Evolutionary conservation across 768 basidiomycete species (phyloP).

Genomic region (Agaricus bisporus): DNA sequence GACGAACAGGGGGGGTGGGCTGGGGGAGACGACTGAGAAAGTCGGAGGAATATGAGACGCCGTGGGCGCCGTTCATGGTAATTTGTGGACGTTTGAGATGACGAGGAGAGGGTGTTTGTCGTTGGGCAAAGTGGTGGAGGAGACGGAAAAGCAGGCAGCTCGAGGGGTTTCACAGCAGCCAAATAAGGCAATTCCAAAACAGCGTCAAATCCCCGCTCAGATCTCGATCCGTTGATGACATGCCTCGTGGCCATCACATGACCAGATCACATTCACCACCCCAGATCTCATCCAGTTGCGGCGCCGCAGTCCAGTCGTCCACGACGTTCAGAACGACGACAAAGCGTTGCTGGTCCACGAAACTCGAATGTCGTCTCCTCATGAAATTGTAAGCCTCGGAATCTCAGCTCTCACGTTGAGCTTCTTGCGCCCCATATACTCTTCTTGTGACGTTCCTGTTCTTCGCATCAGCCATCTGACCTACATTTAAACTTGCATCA

Average conservation of each 20-base stretch:
- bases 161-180: constrained; percentile 5
- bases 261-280: background rate
- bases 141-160: background rate
- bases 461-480: constrained; percentile 10
- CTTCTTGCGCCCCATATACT: constrained; percentile 6
- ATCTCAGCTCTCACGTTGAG: constrained; percentile 4
- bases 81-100: background rate
- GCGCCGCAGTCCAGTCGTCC: background rate
- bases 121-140: background rate
- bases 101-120: background rate
- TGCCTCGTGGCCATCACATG: constrained; percentile 10
- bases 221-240: constrained; percentile 6
- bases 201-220: constrained; percentile 5
- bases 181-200: constrained; percentile 5
- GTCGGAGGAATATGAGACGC: constrained; percentile 19
- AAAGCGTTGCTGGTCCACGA: too few species aligned
- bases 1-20: constrained; percentile 20
- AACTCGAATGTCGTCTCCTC: background rate
- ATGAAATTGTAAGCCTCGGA: background rate
- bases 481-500: background rate
- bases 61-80: constrained; percentile 11
- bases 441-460: background rate
- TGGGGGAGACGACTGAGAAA: constrained; percentile 20
- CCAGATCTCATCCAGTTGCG: background rate
- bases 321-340: too few species aligned